Conservation (phyloP, 768 basidiomycete species). For the Tubosaeta brunneosetosa region DNA sequence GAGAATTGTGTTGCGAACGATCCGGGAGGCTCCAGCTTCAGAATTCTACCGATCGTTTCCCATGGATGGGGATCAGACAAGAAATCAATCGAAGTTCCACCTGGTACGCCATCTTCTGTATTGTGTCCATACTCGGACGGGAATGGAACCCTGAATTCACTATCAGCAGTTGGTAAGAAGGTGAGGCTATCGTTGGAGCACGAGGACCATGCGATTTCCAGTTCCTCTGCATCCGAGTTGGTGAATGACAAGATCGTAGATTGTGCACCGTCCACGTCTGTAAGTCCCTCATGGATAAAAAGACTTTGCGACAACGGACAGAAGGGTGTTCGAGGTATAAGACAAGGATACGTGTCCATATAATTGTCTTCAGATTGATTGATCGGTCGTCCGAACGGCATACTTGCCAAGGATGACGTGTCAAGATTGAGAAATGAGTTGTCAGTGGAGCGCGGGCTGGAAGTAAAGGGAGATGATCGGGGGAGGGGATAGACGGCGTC, state of each 20-base stretch:
- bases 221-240: not conserved
- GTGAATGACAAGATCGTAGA: not conserved
- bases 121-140: not conserved
- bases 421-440: slow-evolving; percentile 20
- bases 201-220: not conserved
- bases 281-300: not conserved
- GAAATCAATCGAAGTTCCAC: slow-evolving; percentile 19
- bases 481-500: slow-evolving; percentile 7
- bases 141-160: not conserved
- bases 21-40: slow-evolving; percentile 12
- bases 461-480: slow-evolving; percentile 21
- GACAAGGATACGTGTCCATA: not conserved
- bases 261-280: not conserved
- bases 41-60: slow-evolving; percentile 27
- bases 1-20: not conserved
- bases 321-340: not conserved
- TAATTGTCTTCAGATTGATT: not conserved
- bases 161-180: not conserved
- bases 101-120: not conserved
- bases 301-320: not conserved
- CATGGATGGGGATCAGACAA: slow-evolving; percentile 30
- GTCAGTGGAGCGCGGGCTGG: slow-evolving; percentile 12
- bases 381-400: not conserved
- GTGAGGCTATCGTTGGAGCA: not conserved
- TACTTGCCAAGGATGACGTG: slow-evolving; percentile 16